Evolutionary conservation across 1,284 basidiomycete species (phyloP).

Genomic region (Pulveroboletus sp.): DNA sequence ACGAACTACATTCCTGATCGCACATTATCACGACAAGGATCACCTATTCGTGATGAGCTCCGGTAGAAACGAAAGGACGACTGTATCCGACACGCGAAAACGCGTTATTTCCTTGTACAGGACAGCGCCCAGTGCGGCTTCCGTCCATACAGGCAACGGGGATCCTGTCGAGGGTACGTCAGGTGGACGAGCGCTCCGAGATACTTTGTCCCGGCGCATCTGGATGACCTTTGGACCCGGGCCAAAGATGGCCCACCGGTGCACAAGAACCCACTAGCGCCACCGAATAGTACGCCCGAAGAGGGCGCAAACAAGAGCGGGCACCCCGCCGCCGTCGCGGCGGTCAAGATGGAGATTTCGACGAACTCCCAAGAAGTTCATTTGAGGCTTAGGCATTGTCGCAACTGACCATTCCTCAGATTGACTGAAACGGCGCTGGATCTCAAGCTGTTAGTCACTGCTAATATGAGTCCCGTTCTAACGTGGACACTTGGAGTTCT

Average conservation of each 20-base stretch:
- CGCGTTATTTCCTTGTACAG: conserved; percentile 5
- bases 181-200: conserved; percentile 11
- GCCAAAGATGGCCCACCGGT: conserved; percentile 11
- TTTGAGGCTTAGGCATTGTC: not conserved
- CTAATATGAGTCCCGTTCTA: conserved; percentile 3
- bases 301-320: conserved; percentile 24
- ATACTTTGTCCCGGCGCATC: conserved; percentile 9
- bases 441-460: conserved; percentile 10
- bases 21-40: not conserved
- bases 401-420: conserved; percentile 12
- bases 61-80: conserved; percentile 5
- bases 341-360: conserved; percentile 29
- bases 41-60: conserved; percentile 2
- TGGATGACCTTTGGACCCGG: conserved; percentile 7
- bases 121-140: conserved; percentile 1
- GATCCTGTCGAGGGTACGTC: conserved; percentile 14
- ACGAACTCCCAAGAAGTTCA: conserved; percentile 1
- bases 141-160: conserved; percentile 16
- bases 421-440: conserved; percentile 22
- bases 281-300: conserved; percentile 28
- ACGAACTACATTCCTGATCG: conserved; percentile 6
- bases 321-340: conserved; percentile 31
- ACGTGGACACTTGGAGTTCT: not conserved
- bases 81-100: not conserved
- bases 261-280: conserved; percentile 13